phyloP scores from a whole-genome alignment of 1,284 basidiomycete genomes.

The Earliella scabrosa region DNA sequence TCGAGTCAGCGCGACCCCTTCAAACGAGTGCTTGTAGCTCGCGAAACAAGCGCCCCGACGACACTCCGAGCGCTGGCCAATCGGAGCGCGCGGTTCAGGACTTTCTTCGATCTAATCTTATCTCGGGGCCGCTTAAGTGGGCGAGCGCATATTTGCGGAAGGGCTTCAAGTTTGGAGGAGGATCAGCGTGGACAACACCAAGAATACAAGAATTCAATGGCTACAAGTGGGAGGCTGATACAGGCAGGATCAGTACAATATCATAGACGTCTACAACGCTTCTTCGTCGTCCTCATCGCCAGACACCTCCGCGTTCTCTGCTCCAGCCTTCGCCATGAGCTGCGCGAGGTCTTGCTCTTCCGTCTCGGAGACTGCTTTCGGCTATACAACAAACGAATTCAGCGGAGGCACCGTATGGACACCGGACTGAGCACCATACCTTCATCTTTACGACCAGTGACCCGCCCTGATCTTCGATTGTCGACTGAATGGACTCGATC shows the following conservation, averaged over 20 bases:
- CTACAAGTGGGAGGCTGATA: slow-evolving; percentile 10
- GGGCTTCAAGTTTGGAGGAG: too few relatives aligned
- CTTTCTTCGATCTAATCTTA: slow-evolving; percentile 11
- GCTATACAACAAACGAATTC: slow-evolving; percentile 48
- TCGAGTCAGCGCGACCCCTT: slow-evolving; percentile 19
- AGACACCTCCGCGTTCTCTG: slow-evolving; percentile 93
- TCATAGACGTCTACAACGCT: slow-evolving; percentile 17
- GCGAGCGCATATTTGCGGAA: too few relatives aligned
- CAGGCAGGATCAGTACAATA: slow-evolving; percentile 3
- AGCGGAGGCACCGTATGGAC: neutral
- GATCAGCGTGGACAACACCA: neutral
- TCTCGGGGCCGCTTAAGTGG: too few relatives aligned
- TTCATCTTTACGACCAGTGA: slow-evolving; percentile 96
- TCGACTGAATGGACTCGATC: slow-evolving; percentile 87
- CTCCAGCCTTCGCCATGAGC: slow-evolving; percentile 91
- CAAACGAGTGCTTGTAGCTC: neutral
- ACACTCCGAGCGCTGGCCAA: slow-evolving; percentile 25
- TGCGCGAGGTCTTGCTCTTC: slow-evolving; percentile 95
- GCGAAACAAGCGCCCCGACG: slow-evolving; percentile 14
- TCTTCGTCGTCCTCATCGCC: slow-evolving; percentile 92
- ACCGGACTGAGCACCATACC: slow-evolving; percentile 48
- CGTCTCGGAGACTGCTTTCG: slow-evolving; percentile 96
- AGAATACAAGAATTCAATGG: slow-evolving; percentile 7
- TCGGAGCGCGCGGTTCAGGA: slow-evolving; percentile 20
- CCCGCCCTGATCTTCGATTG: slow-evolving; percentile 87